Conservation (phyloP, 2,329 filamentous ascomycete species). For the Simplicillium sp. region DNA sequence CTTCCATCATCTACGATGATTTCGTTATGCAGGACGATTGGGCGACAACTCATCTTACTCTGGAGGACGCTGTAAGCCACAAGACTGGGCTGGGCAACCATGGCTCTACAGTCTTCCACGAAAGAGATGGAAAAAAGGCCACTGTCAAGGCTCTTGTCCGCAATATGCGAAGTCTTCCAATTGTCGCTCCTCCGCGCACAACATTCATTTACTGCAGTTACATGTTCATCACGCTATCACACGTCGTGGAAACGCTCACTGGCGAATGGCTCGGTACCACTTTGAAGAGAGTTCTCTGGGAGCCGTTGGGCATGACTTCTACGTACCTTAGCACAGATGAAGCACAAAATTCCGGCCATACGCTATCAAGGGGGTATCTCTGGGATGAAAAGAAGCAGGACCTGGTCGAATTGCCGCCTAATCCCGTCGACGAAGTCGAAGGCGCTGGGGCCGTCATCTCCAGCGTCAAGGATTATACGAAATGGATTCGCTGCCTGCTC, state of each 20-base stretch:
- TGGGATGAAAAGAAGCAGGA: conserved; percentile 20
- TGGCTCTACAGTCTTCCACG: conserved; percentile 15
- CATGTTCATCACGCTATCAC: conserved; percentile 34
- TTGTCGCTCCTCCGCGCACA: conserved; percentile 32
- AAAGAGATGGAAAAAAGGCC: conserved; percentile 17
- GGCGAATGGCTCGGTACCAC: conserved; percentile 27
- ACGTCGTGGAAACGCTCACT: conserved; percentile 34
- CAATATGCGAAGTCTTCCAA: conserved; percentile 33
- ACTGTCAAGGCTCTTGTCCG: conserved; percentile 27
- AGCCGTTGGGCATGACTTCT: conserved; percentile 35
- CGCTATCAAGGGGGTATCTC: conserved; percentile 32
- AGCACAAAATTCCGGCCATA: conserved; percentile 12
- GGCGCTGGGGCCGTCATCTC: conserved; percentile 34
- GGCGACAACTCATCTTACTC: conserved; percentile 36
- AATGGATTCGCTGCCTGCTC: conserved; percentile 41
- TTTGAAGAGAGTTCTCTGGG: conserved; percentile 31
- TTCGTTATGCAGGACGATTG: conserved; percentile 38
- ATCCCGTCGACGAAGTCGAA: conserved; percentile 18
- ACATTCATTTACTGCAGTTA: conserved; percentile 40
- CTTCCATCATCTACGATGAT: conserved; percentile 36
- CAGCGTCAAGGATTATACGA: conserved; percentile 38
- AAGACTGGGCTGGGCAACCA: conserved; percentile 38
- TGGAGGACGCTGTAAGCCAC: conserved; percentile 46
- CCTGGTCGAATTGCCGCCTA: conserved; percentile 16
- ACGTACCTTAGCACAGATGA: conserved; percentile 23